phyloP scores from a whole-genome alignment of 371 early-diverging fungal species.

The Syncephalis plumigaleata region DNA sequence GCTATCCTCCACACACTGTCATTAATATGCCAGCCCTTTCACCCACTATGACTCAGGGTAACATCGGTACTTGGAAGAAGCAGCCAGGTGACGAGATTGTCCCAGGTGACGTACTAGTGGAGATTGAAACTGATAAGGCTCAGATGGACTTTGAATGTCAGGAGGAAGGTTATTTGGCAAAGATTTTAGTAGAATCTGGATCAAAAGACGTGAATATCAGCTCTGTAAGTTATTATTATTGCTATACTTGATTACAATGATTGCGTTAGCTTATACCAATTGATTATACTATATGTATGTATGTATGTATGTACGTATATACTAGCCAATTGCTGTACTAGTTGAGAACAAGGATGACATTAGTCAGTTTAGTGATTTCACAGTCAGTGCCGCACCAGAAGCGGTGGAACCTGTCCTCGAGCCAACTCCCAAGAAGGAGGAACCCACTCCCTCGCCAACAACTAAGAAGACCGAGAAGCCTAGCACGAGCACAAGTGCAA shows the following conservation, averaged over 20 bases:
- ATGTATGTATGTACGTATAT: slow-evolving; percentile 26
- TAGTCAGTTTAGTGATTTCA: slow-evolving; percentile 68
- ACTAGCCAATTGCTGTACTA: slow-evolving; percentile 78
- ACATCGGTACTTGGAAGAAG: slow-evolving; percentile 91
- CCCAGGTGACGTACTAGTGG: slow-evolving; percentile 94
- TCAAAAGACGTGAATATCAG: slow-evolving; percentile 35
- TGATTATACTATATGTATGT: no score
- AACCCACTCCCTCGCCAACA: slow-evolving; percentile 9
- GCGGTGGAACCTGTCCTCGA: slow-evolving; percentile 11
- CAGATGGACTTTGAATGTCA: slow-evolving; percentile 99
- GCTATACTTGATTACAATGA: no score
- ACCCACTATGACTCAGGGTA: slow-evolving; percentile 97
- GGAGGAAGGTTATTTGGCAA: slow-evolving; percentile 93
- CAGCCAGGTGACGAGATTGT: slow-evolving; percentile 75
- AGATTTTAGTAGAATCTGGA: slow-evolving; percentile 71
- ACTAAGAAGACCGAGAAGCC: not conserved
- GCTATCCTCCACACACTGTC: slow-evolving; percentile 73
- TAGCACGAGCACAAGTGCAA: no score
- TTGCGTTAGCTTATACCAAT: no score
- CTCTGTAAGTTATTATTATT: slow-evolving; percentile 20
- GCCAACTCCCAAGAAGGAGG: no score
- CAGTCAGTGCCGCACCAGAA: slow-evolving; percentile 23
- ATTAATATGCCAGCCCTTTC: slow-evolving; percentile 97
- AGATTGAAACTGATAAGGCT: slow-evolving; percentile 98
- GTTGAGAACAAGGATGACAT: slow-evolving; percentile 81